Percentiles rank a stretch among this genome's conserved stretches.
These are phyloP conservation scores for Phytophthora idaei DNA, from an alignment of 352 stramenopile genomes.

Conservation along the genomic window DNA sequence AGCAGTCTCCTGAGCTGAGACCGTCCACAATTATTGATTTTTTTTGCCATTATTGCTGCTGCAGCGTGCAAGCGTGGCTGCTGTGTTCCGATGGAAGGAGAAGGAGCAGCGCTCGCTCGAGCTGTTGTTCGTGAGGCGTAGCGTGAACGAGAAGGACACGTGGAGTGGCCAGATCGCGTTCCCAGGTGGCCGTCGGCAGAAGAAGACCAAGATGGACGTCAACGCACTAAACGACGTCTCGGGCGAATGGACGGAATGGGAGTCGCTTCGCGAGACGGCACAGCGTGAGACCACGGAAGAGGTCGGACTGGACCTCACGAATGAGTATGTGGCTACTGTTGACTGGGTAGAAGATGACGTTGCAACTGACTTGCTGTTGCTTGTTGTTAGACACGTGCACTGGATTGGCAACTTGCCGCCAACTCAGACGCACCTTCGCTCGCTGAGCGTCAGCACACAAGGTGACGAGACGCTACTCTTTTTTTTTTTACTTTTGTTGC, in stretches of 20 bases:
- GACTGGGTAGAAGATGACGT: not conserved
- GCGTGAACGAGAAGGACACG: slow-evolving; percentile 73
- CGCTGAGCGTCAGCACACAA: slow-evolving; percentile 72
- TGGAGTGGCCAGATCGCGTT: slow-evolving; percentile 89
- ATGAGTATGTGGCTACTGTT: slow-evolving; percentile 38
- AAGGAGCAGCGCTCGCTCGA: slow-evolving; percentile 67
- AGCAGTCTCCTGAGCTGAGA: slow-evolving; percentile 2
- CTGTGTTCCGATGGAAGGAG: slow-evolving; percentile 83
- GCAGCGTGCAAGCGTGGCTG: slow-evolving; percentile 76
- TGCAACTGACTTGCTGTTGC: slow-evolving; percentile 12
- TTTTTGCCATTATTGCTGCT: not conserved
- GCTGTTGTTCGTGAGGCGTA: slow-evolving; percentile 77
- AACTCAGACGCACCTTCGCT: slow-evolving; percentile 68
- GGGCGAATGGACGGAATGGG: slow-evolving; percentile 58
- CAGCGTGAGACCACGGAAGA: slow-evolving; percentile 83
- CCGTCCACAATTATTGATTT: not conserved
- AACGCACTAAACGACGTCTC: slow-evolving; percentile 27
- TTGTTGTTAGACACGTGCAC: slow-evolving; percentile 56
- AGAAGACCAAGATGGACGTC: slow-evolving; percentile 51
- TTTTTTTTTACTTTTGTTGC: not conserved
- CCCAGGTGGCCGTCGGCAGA: slow-evolving; percentile 71
- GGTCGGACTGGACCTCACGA: slow-evolving; percentile 74
- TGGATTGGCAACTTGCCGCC: slow-evolving; percentile 67
- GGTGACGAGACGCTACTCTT: slow-evolving; percentile 25
- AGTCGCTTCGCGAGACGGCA: slow-evolving; percentile 72